These are phyloP conservation scores for Carpinus viminea DNA, from an alignment of 306 rosid genomes.

Conservation along the genomic window DNA sequence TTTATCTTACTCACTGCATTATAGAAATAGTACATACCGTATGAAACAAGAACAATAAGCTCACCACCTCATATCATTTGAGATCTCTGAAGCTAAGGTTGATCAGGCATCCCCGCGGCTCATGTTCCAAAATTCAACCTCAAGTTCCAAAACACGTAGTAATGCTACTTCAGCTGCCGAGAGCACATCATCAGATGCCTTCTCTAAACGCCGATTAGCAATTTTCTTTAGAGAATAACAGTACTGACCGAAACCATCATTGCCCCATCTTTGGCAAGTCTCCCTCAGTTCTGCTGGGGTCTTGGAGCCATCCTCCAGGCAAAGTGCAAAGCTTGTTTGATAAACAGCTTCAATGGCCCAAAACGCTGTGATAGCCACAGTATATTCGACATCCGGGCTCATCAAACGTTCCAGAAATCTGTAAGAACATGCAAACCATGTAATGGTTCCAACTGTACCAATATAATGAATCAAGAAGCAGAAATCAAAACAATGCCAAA, in stretches of 20 bases:
- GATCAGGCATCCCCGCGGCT: conserved; percentile 37
- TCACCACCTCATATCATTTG: background rate
- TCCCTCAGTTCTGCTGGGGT: conserved; percentile 61
- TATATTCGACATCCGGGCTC: conserved; percentile 57
- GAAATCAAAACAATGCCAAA: background rate
- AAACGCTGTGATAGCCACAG: conserved; percentile 62
- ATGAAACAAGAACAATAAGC: background rate
- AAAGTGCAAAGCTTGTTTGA: conserved; percentile 78
- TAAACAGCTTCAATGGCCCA: conserved; percentile 89
- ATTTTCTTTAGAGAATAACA: conserved; percentile 56
- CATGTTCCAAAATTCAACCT: conserved; percentile 88
- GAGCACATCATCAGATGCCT: conserved; percentile 43
- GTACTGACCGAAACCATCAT: conserved; percentile 62
- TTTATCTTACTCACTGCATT: background rate
- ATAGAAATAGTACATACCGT: too few relatives aligned
- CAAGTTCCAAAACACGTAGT: conserved; percentile 57
- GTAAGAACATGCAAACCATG: conserved; percentile 20
- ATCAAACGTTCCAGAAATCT: conserved; percentile 73
- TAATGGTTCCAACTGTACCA: background rate
- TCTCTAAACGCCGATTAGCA: conserved; percentile 46
- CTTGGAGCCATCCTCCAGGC: conserved; percentile 63
- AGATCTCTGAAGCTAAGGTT: conserved; percentile 9
- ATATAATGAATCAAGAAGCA: background rate
- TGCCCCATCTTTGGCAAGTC: conserved; percentile 85
- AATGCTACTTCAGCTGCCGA: conserved; percentile 54